phyloP scores from a whole-genome alignment of 2,329 filamentous ascomycete species.

The Aspergillus sp. region DNA sequence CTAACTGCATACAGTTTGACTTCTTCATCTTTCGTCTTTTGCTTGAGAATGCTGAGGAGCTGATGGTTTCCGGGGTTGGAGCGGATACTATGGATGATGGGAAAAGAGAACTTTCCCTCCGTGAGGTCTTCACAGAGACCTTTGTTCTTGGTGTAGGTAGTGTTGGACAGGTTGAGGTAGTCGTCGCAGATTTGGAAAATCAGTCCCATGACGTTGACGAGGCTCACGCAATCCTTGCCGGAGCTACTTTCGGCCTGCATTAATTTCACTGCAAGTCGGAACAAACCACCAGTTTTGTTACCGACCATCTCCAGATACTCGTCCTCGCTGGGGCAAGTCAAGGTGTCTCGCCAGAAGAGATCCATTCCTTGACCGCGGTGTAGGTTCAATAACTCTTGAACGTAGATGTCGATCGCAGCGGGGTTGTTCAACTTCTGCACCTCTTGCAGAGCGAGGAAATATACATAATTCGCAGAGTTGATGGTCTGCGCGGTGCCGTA shows the following conservation, averaged over 20 bases:
- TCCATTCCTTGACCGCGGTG: slow-evolving; percentile 53
- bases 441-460: slow-evolving; percentile 49
- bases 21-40: slow-evolving; percentile 81
- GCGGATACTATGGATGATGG: slow-evolving; percentile 87
- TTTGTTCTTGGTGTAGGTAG: slow-evolving; percentile 83
- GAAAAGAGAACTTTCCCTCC: slow-evolving; percentile 96
- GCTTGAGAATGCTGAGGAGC: slow-evolving; percentile 87
- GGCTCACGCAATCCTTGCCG: slow-evolving; percentile 53
- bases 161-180: slow-evolving; percentile 78
- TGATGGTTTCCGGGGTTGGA: slow-evolving; percentile 63
- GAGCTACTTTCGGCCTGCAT: slow-evolving; percentile 48
- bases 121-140: slow-evolving; percentile 93
- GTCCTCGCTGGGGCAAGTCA: slow-evolving; percentile 49
- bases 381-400: slow-evolving; percentile 50
- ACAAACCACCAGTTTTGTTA: slow-evolving; percentile 53
- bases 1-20: slow-evolving; percentile 88
- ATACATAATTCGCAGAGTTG: slow-evolving; percentile 54
- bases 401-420: slow-evolving; percentile 46
- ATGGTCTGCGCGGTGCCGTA: slow-evolving; percentile 56
- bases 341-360: slow-evolving; percentile 51
- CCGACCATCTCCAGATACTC: slow-evolving; percentile 54
- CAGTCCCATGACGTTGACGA: slow-evolving; percentile 64
- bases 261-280: slow-evolving; percentile 48
- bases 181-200: slow-evolving; percentile 62
- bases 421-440: slow-evolving; percentile 44